Percentiles rank a stretch among this genome's conserved stretches.
These are phyloP conservation scores for Juglanconis juglandina DNA, from an alignment of 2,329 filamentous ascomycete genomes.

Conservation along the genomic window DNA sequence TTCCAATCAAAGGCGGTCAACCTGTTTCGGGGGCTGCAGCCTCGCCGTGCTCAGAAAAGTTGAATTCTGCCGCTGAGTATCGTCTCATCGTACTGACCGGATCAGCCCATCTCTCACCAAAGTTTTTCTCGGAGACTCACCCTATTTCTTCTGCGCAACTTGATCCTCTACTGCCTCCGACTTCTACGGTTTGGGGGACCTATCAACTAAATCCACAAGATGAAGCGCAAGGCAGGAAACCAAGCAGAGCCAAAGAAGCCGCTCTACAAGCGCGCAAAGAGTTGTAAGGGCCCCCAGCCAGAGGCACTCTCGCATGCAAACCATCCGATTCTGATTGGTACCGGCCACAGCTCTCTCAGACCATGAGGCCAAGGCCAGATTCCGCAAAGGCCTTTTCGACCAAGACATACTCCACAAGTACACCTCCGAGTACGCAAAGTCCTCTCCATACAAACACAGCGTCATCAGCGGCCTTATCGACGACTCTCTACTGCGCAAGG, in stretches of 20 bases:
- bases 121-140: not conserved
- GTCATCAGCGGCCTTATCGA: conserved; percentile 82
- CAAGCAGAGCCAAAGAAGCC: conserved; percentile 40
- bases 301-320: conserved; percentile 8
- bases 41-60: not conserved
- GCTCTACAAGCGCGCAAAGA: conserved; percentile 53
- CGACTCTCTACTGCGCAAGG: conserved; percentile 75
- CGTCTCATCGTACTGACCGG: conserved; percentile 11
- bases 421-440: conserved; percentile 59
- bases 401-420: conserved; percentile 55
- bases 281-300: conserved; percentile 32
- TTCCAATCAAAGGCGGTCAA: not conserved
- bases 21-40: not conserved
- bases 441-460: conserved; percentile 80
- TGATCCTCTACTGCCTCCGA: not conserved
- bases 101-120: conserved; percentile 13
- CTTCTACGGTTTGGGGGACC: not conserved
- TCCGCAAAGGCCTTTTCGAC: conserved; percentile 65
- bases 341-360: conserved; percentile 39
- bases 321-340: conserved; percentile 4
- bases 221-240: conserved; percentile 60
- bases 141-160: not conserved
- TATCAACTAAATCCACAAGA: conserved; percentile 31
- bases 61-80: conserved; percentile 14
- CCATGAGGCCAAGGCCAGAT: conserved; percentile 54